Conservation (phyloP, 139 green algal genomes). For the Chlorella sp. region DNA sequence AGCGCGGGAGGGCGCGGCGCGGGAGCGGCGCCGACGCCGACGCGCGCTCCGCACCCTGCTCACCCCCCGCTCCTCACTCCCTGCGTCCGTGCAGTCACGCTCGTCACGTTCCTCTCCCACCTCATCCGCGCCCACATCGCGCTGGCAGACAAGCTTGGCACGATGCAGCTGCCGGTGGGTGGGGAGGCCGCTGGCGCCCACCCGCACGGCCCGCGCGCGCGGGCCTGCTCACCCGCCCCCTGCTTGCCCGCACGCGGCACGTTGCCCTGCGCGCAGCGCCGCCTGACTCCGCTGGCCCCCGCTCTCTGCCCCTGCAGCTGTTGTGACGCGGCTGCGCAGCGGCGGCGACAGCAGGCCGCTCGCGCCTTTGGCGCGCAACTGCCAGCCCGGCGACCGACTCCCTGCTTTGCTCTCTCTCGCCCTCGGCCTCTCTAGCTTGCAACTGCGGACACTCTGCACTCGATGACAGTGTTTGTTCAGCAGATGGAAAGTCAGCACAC, state of each 20-base stretch:
- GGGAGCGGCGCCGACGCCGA: too few species aligned
- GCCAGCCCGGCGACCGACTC: not conserved
- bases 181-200: conserved; percentile 27
- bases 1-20: too few species aligned
- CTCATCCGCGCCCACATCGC: conserved; percentile 86
- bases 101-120: conserved; percentile 89
- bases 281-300: too few species aligned
- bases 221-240: too few species aligned
- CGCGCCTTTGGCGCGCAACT: not conserved
- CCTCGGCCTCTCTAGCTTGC: too few species aligned
- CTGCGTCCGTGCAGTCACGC: conserved; percentile 84
- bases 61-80: too few species aligned
- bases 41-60: too few species aligned
- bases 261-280: too few species aligned
- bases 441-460: not conserved
- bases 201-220: too few species aligned
- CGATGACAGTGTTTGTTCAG: not conserved
- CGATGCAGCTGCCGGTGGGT: conserved; percentile 78
- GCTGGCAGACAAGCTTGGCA: conserved; percentile 89
- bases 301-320: not conserved
- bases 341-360: not conserved
- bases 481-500: not conserved
- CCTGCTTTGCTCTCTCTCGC: too few species aligned
- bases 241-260: too few species aligned
- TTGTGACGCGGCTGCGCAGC: not conserved